A percentile compares a stretch with the other conserved stretches of the same genome.
phyloP scores from a whole-genome alignment of 768 basidiomycete species.

The Sarcomyxa edulis region DNA sequence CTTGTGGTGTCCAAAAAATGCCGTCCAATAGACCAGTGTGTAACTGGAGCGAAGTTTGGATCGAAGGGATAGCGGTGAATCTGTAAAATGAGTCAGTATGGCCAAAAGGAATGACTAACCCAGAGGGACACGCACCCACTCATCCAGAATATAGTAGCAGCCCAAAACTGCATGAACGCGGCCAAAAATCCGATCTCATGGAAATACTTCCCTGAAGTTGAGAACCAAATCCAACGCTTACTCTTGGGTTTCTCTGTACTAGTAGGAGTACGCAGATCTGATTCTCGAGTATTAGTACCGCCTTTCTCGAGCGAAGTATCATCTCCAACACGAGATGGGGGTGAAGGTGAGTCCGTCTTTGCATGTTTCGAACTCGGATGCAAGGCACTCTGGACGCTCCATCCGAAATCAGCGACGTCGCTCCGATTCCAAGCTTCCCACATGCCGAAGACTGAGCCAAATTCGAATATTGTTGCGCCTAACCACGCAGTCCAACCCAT shows the following conservation, averaged over 20 bases:
- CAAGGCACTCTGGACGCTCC: constrained; percentile 19
- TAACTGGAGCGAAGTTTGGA: constrained; percentile 23
- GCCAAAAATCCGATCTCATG: constrained; percentile 45
- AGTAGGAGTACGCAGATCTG: no score
- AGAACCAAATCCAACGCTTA: constrained; percentile 34
- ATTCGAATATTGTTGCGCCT: constrained; percentile 57
- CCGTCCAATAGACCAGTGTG: constrained; percentile 32
- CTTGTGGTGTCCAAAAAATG: constrained; percentile 59
- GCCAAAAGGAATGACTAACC: constrained; percentile 7
- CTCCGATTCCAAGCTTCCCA: constrained; percentile 51
- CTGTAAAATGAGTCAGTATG: constrained; percentile 12
- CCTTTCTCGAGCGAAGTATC: background rate
- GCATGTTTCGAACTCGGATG: no score
- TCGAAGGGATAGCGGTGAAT: constrained; percentile 30
- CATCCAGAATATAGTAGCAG: constrained; percentile 61
- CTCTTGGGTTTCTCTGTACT: no score
- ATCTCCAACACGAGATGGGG: no score
- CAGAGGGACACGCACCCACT: constrained; percentile 26
- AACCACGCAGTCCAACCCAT: constrained; percentile 47
- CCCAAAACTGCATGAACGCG: constrained; percentile 45
- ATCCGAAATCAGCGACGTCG: constrained; percentile 32
- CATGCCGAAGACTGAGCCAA: constrained; percentile 48
- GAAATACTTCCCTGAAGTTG: constrained; percentile 28
- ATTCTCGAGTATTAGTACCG: background rate
- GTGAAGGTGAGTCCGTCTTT: no score